Base-by-base conservation (phyloP, 257 asterid genomes). In the Solanum megistacrolobum region DNA sequence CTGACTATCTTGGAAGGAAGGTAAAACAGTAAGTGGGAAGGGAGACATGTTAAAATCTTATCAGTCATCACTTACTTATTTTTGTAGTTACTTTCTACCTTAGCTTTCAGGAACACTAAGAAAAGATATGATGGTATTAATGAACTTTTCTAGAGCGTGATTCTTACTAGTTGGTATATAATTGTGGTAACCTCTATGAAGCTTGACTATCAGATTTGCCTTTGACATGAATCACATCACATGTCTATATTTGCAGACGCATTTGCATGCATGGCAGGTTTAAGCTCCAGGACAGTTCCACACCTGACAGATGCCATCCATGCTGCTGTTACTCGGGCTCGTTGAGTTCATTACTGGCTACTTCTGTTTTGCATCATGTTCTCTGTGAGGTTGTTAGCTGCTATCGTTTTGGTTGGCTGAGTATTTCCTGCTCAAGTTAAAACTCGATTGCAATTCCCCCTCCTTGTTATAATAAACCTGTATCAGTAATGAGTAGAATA, bases 271-370 rank as follows among this genome's bases (percentile, higher is more conserved):
- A 46, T 46, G 55, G 99, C 99, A 23, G 99, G 99, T 27, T 91
- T 97, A 92, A 94, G 98, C 92, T 91, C 98, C 62, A 94, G 90
- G 89, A 97, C 98, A 35, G 98, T 96, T 84, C 96, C 99, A 88
- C 99, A 94, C 89, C 98, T 97, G 14, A 93, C 98, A 41, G 99
- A 96, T 89, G 99, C 99, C 2, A 96, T 97, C 85, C 99, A 95
- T 88, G 98, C 99, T 88, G 98, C 97, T 65, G 99, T 93, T 11
- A 93, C 98, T 25, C 90, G 88, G 72, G 46, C 58, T n/a, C 90
- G 86, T 87, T 94, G 91, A 94, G 78, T 75, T 25, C 10, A 55
- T 79, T 43, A 79, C 36, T 78, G n/a, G 36, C 36, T 78, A 25
- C 66, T 25, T 43, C 25, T 79, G 65, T 43, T 75, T n/a, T 79